A percentile compares a stretch with the other conserved stretches of the same genome.
Evolutionary conservation across 345 rosid genomes (phyloP).

Genomic region (Pistacia vera): DNA sequence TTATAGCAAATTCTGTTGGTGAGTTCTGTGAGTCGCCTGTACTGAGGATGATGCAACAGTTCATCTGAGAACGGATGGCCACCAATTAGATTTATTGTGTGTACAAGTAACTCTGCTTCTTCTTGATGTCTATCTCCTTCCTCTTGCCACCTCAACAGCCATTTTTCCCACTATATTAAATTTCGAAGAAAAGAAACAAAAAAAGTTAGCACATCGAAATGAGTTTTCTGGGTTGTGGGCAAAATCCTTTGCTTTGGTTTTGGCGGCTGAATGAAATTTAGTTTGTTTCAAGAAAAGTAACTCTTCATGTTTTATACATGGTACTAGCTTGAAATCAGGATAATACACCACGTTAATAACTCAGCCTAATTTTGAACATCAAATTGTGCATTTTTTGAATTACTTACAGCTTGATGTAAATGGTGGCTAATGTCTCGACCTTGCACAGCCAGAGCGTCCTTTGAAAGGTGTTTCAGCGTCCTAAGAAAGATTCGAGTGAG

Average conservation of each 20-base stretch:
- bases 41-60: constrained; percentile 43
- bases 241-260: no score
- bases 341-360: no score
- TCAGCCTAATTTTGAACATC: no score
- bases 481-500: constrained; percentile 43
- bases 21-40: constrained; percentile 42
- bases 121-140: constrained; percentile 50
- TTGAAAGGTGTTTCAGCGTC: constrained; percentile 59
- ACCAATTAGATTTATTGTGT: constrained; percentile 44
- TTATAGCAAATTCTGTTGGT: constrained; percentile 41
- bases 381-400: no score
- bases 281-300: no score
- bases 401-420: constrained; percentile 66
- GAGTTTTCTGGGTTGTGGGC: no score
- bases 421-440: constrained; percentile 56
- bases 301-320: no score
- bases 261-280: no score
- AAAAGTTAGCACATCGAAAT: no score
- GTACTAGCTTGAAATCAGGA: not conserved
- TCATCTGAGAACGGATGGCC: constrained; percentile 33
- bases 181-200: no score
- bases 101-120: constrained; percentile 59
- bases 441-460: constrained; percentile 55
- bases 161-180: constrained; percentile 70
- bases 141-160: constrained; percentile 64